phyloP scores from a whole-genome alignment of 1,284 basidiomycete genomes.

The Boletus holoroseus region DNA sequence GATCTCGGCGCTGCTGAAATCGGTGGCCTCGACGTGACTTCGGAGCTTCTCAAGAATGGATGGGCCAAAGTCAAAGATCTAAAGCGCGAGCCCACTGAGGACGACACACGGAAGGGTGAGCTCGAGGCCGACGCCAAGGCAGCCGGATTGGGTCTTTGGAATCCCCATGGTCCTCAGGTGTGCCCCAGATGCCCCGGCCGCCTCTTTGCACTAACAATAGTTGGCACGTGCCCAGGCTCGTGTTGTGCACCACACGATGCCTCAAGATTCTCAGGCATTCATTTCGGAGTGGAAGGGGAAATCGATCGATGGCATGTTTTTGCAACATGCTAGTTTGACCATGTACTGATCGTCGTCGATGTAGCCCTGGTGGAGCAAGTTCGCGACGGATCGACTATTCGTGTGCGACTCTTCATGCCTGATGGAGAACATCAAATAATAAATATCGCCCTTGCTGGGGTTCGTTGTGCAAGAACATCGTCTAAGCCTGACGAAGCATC shows the following conservation, averaged over 20 bases:
- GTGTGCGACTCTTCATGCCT: constrained; percentile 83
- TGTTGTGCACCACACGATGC: constrained; percentile 82
- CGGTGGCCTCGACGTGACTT: constrained; percentile 66
- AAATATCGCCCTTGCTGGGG: constrained; percentile 82
- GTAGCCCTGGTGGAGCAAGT: constrained; percentile 91
- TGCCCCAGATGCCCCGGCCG: constrained; percentile 16
- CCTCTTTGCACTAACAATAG: constrained; percentile 2
- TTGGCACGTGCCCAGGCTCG: constrained; percentile 49
- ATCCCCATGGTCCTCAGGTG: constrained; percentile 75
- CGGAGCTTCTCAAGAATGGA: constrained; percentile 76
- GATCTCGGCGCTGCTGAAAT: constrained; percentile 75
- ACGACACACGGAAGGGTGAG: constrained; percentile 69
- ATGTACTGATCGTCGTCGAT: constrained; percentile 5
- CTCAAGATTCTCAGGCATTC: constrained; percentile 82
- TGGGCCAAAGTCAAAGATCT: constrained; percentile 92
- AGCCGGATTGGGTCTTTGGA: constrained; percentile 82
- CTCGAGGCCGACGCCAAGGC: constrained; percentile 76
- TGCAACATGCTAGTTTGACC: background rate
- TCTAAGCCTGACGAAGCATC: constrained; percentile 71
- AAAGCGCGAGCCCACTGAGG: constrained; percentile 72
- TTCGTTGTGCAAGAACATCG: constrained; percentile 72
- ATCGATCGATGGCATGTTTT: constrained; percentile 68
- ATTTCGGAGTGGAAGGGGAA: constrained; percentile 89
- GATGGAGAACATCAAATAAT: constrained; percentile 84
- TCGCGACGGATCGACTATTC: constrained; percentile 87